Evolutionary conservation across 2,329 filamentous ascomycete genomes (phyloP), one percentile per base, ranked within the genome.

Genomic region (Ampelomyces quisqualis): DNA sequence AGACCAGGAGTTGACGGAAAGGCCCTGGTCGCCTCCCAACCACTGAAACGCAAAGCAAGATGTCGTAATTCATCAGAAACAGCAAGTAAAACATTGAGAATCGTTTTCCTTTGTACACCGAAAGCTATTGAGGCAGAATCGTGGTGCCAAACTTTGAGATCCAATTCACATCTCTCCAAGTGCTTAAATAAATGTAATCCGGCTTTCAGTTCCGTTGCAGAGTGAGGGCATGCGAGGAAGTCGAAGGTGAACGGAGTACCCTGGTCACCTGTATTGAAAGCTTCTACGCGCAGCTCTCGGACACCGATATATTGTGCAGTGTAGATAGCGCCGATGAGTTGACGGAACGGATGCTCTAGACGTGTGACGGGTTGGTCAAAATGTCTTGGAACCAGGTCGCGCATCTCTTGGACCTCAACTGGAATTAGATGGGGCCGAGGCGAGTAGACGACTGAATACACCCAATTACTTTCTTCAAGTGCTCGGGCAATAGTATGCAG

Each of bases 241-340:
- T 28, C 31, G 4, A 57, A 34, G 6, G 49, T 51, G 35, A 62
- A 49, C 14, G 49, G 43, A 0, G 43, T 54, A 2, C 47, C 46
- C 4, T 24, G 20, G 2, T 21, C 9, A 13, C 10, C 37, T n/a
- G 18, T 8, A 2, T 20, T 9, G n/a, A 20, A 27, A 7, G 34
- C 18, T 31, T 41, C 34, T 7, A 55, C 42, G 5, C 31, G 51
- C 15, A 64, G 53, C 14, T 58, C 47, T 15, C 45, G 51, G 14
- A 66, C 48, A 9, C 53, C 52, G 14, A 50, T 22, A 28, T 57
- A 61, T 18, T 51, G 38, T 5, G 55, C 33, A 7, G 50, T 4
- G 31, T 50, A 55, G 5, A 65, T 24, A 2, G 59, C 62, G 1
- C 49, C 55, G 18, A 66, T 58, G 1, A 66, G 39, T 20, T 58